Evolutionary conservation across 768 basidiomycete species (phyloP), one percentile per base, ranked within the genome.

Genomic region (Hericium alpestre): DNA sequence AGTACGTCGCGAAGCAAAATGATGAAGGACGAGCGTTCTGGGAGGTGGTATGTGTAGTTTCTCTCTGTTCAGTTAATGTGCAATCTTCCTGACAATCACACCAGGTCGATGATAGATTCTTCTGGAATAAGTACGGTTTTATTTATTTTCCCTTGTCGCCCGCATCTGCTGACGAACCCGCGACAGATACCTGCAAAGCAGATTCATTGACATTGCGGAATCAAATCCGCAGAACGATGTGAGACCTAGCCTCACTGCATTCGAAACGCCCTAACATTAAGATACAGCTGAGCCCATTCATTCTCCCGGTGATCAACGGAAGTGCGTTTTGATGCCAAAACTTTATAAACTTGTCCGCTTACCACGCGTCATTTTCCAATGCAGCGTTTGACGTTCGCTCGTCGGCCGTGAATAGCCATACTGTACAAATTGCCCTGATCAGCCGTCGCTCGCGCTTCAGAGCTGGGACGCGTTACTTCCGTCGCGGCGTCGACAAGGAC

Each of bases 391-490:
- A 94, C 64, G 72, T 93, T 52, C 86, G 89, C 20, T 79, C 84
- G 7, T 73, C 83, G 15, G 78, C 82, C 60, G 76, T 95, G 63
- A 87, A 90, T 65, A 84, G 86, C 12, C 82, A 84, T 56, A 81
- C 86, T 58, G 74, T 98, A 66, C 83, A 88, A 49, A 77, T 98
- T 61, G 84, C 82, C 64, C 83, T 99, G 65, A 87, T 98, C 63
- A 93, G 93, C 62, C 86, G 96, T 27, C 88, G 94, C 54, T 94
- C 92, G 11, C 88, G 96, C 20, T 89, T 87, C 73, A 84, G 95
- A 57, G 92, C 96, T 27, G 96, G 96, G 5, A 97, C 96, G 13
- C 90, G 96, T 52, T 98, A 95, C 77, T 96, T 98, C 73, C 82
- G 92, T 18, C 85, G 96, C 50, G 96, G 96, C 4, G 79, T 99